phyloP scores from a whole-genome alignment of 2,329 filamentous ascomycete species.

The Stagonosporopsis cucurbitacearum region DNA sequence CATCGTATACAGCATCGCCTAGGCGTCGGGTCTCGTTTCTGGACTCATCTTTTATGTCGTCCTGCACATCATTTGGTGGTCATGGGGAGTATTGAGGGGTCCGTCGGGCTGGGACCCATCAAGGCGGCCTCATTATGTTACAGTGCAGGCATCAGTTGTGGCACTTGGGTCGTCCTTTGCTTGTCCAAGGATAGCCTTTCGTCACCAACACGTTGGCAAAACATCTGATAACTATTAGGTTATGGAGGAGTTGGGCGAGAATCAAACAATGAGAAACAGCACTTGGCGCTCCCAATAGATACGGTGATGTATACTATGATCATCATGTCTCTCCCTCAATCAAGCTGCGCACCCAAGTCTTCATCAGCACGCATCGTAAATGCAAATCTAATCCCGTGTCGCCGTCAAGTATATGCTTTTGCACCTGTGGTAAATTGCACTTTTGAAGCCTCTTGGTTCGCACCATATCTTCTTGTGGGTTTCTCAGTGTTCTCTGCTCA shows the following conservation, averaged over 20 bases:
- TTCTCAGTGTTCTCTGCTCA: not conserved
- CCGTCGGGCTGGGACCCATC: slow-evolving; percentile 1
- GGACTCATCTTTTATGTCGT: slow-evolving; percentile 2
- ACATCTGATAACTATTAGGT: slow-evolving; percentile 9
- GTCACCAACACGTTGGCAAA: not conserved
- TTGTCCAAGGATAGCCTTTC: slow-evolving; percentile 1
- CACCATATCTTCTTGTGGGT: not conserved
- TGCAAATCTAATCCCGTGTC: slow-evolving; percentile 1
- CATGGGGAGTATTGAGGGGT: not conserved
- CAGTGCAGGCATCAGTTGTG: slow-evolving; percentile 1
- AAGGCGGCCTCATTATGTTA: slow-evolving; percentile 6
- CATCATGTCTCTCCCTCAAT: not conserved
- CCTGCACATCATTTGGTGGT: slow-evolving; percentile 3
- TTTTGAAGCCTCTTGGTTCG: not conserved
- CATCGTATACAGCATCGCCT: slow-evolving; percentile 24
- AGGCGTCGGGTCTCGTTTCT: slow-evolving; percentile 21
- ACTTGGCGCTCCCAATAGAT: not conserved
- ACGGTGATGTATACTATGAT: not conserved
- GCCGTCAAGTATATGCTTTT: slow-evolving; percentile 16
- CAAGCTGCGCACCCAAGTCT: not conserved
- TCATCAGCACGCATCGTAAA: not conserved
- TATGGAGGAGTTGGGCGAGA: slow-evolving; percentile 6
- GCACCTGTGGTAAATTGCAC: not conserved
- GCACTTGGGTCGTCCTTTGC: not conserved
- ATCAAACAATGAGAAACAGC: slow-evolving; percentile 15